Conservation (phyloP, 2,329 filamentous ascomycete species). For the Podosphaera aphanis region DNA sequence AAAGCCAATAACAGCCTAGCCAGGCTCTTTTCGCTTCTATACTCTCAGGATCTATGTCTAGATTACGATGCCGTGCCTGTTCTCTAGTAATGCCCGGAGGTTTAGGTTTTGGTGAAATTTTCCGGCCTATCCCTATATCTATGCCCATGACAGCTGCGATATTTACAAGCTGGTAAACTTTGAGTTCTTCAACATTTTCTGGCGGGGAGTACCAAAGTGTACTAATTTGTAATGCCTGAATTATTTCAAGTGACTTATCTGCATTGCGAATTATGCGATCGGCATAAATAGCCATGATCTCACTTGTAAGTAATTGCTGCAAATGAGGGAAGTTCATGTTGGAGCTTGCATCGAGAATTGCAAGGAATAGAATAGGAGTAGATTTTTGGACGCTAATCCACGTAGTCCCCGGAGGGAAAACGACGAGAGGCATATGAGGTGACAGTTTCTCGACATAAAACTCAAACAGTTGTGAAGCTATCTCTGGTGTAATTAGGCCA, state of each 20-base stretch:
- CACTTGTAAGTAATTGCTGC: constrained; percentile 22
- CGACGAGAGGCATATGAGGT: constrained; percentile 35
- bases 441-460: constrained; percentile 37
- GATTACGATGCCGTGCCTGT: constrained; percentile 21
- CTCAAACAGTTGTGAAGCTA: constrained; percentile 30
- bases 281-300: constrained; percentile 24
- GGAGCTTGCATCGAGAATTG: constrained; percentile 39
- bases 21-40: constrained; percentile 17
- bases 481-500: constrained; percentile 31
- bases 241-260: constrained; percentile 26
- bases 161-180: constrained; percentile 28
- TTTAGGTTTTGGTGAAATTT: constrained; percentile 10
- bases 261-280: constrained; percentile 24
- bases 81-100: constrained; percentile 20
- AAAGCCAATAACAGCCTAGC: constrained; percentile 17
- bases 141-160: constrained; percentile 26
- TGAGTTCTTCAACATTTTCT: constrained; percentile 22
- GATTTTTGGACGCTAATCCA: constrained; percentile 30
- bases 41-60: constrained; percentile 15
- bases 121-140: constrained; percentile 17
- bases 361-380: constrained; percentile 45
- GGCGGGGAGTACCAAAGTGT: constrained; percentile 27
- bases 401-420: constrained; percentile 31
- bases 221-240: constrained; percentile 25
- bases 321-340: constrained; percentile 26